Conservation (phyloP, 2,329 filamentous ascomycete species). For the Meredithiella fracta region DNA sequence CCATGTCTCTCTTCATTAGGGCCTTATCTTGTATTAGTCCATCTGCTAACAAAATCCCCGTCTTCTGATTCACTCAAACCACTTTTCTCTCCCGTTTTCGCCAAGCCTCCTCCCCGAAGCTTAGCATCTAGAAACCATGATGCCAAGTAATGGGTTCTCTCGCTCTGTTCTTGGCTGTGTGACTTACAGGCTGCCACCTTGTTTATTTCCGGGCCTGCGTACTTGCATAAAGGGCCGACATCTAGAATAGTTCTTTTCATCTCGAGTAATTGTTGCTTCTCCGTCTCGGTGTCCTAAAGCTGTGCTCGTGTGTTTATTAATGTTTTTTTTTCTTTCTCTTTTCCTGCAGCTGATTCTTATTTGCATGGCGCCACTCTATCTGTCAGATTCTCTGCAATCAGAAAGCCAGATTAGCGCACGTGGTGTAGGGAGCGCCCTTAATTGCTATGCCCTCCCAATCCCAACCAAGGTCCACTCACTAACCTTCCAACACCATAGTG, state of each 20-base stretch:
- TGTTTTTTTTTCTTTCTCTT: no score
- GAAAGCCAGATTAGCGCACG: background rate
- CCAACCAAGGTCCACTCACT: background rate
- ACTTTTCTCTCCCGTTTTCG: background rate
- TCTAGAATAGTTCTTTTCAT: no score
- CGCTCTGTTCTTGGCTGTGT: background rate
- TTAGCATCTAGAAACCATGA: background rate
- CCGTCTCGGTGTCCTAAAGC: no score
- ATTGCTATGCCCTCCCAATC: background rate
- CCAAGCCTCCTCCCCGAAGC: background rate
- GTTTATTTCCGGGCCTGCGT: no score
- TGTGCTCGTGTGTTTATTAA: no score
- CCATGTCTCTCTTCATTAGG: no score
- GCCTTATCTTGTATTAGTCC: no score
- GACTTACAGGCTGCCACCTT: no score
- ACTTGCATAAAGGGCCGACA: no score
- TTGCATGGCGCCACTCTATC: background rate
- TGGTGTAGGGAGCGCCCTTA: background rate
- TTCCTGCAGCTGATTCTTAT: no score
- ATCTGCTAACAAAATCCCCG: background rate
- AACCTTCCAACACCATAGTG: no score
- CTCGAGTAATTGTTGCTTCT: no score
- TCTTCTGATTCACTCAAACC: background rate
- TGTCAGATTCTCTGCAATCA: background rate
- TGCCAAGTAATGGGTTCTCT: background rate